Percentiles rank a stretch among this genome's conserved stretches.
Evolutionary conservation across 2,329 filamentous ascomycete genomes (phyloP).

Genomic region (Neopestalotiopsis rosae): DNA sequence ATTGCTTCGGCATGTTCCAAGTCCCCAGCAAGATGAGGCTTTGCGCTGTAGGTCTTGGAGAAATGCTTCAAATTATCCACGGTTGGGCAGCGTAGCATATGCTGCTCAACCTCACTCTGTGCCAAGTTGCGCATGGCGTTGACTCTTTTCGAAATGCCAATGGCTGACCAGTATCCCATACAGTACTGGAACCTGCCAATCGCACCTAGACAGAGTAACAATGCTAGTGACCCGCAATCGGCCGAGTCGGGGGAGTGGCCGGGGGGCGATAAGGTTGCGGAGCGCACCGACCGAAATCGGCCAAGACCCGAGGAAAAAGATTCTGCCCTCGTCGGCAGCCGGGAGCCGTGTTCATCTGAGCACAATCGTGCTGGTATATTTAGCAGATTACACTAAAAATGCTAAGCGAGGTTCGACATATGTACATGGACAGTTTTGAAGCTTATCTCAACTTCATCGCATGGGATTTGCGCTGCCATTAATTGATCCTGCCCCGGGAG

Average conservation of each 20-base stretch:
- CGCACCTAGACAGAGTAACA: too few relatives aligned
- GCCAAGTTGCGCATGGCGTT: conserved; percentile 20
- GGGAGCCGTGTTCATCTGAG: background rate
- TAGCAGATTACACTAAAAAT: background rate
- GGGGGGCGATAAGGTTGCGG: background rate
- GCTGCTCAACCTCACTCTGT: conserved; percentile 28
- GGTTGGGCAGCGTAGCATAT: conserved; percentile 25
- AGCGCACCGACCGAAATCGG: conserved; percentile 5
- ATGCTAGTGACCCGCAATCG: background rate
- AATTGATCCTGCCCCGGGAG: too few relatives aligned
- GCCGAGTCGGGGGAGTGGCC: background rate
- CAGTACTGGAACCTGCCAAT: too few relatives aligned
- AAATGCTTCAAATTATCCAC: conserved; percentile 25
- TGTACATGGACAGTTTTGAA: background rate
- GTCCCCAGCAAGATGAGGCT: conserved; percentile 30
- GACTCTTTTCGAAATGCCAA: background rate
- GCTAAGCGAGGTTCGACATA: background rate
- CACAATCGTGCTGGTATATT: too few relatives aligned
- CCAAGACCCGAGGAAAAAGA: background rate
- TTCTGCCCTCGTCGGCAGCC: background rate
- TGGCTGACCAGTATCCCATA: background rate
- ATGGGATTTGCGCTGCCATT: background rate
- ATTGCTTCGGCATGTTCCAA: conserved; percentile 27
- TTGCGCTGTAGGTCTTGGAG: conserved; percentile 28
- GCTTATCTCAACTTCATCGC: background rate